Evolutionary conservation across 495 filamentous ascomycete species (phyloP).

Genomic region (Tuber brumale): DNA sequence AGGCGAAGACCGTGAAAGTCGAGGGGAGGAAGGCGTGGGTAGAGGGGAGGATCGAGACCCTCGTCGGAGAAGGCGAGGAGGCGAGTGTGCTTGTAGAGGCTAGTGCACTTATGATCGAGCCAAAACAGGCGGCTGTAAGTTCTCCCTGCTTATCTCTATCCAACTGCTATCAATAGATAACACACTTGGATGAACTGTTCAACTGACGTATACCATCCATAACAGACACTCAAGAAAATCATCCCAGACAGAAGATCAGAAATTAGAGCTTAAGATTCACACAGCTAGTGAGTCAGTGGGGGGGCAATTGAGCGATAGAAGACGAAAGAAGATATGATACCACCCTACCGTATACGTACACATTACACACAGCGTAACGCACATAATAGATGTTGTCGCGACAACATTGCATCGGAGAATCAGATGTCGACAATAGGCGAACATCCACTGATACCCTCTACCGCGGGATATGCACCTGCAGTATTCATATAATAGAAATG

Average conservation of each 20-base stretch:
- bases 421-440: neutral
- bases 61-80: slow-evolving; percentile 55
- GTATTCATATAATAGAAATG: neutral
- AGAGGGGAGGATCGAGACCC: slow-evolving; percentile 78
- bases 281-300: neutral
- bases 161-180: neutral
- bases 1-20: slow-evolving; percentile 74
- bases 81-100: slow-evolving; percentile 67
- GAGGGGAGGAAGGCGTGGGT: slow-evolving; percentile 98
- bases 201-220: neutral
- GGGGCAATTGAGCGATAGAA: neutral
- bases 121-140: slow-evolving; percentile 65
- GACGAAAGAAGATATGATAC: neutral
- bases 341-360: neutral
- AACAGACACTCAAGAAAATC: neutral
- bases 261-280: neutral
- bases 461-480: neutral
- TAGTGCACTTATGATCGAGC: slow-evolving; percentile 83
- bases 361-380: neutral
- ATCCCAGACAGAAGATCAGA: neutral
- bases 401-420: neutral
- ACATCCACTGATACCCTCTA: neutral
- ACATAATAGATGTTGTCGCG: neutral
- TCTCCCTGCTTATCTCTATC: neutral
- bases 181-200: neutral